Conservation (phyloP, 441 rosid species). For the Adansonia grandidieri region DNA sequence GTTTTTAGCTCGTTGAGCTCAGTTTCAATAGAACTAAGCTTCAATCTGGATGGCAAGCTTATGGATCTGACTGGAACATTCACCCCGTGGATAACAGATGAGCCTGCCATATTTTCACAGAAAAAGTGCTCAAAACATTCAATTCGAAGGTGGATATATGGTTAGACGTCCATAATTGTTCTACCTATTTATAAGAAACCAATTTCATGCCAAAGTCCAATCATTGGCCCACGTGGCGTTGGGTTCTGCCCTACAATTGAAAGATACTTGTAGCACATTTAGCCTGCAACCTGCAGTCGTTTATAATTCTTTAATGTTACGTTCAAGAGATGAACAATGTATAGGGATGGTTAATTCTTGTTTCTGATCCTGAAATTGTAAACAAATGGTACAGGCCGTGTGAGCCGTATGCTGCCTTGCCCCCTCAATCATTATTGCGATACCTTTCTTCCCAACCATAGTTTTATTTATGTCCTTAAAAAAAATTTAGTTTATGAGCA, state of each 20-base stretch:
- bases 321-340: slow-evolving; percentile 28
- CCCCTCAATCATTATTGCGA: slow-evolving; percentile 44
- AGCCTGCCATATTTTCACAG: slow-evolving; percentile 27
- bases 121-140: background rate
- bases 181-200: slow-evolving; percentile 32
- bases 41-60: slow-evolving; percentile 59
- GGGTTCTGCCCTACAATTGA: slow-evolving; percentile 22
- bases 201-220: slow-evolving; percentile 12
- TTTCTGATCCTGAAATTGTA: slow-evolving; percentile 2
- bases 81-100: slow-evolving; percentile 8
- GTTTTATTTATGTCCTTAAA: slow-evolving; percentile 28
- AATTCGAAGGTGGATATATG: slow-evolving; percentile 13
- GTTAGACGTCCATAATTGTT: background rate
- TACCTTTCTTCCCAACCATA: slow-evolving; percentile 16
- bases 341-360: background rate
- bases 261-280: slow-evolving; percentile 36
- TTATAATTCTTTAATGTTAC: slow-evolving; percentile 28
- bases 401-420: slow-evolving; percentile 34
- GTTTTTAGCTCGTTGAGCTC: slow-evolving; percentile 40
- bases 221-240: slow-evolving; percentile 39
- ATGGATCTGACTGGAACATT: slow-evolving; percentile 49
- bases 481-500: slow-evolving; percentile 36
- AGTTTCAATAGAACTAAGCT: slow-evolving; percentile 37
- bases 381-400: slow-evolving; percentile 14
- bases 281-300: slow-evolving; percentile 37